Evolutionary conservation across 495 filamentous ascomycete species (phyloP).

Genomic region (Immersiella caudata): DNA sequence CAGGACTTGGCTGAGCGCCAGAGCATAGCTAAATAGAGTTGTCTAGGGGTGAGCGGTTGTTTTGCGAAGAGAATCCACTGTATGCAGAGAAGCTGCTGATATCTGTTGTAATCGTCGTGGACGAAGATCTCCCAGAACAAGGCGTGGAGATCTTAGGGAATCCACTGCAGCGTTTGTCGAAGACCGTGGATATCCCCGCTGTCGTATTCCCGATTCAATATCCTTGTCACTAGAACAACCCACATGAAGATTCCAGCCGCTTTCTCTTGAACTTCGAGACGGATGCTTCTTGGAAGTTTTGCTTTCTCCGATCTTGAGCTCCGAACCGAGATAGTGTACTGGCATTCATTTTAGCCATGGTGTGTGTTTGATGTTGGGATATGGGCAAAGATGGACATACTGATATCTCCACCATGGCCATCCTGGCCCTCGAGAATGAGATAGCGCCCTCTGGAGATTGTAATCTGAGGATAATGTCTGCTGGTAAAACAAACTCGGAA

Average conservation of each 20-base stretch:
- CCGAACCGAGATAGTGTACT: conserved; percentile 23
- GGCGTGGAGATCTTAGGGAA: conserved; percentile 34
- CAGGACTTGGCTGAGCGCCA: conserved; percentile 19
- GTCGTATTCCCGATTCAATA: conserved; percentile 40
- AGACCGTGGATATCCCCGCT: conserved; percentile 19
- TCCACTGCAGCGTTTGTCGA: conserved; percentile 28
- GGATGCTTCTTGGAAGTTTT: conserved; percentile 35
- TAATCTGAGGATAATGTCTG: conserved; percentile 53
- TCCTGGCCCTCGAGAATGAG: conserved; percentile 28
- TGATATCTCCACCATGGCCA: conserved; percentile 19
- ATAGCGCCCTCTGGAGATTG: conserved; percentile 33
- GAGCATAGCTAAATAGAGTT: conserved; percentile 42
- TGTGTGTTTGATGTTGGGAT: too few relatives aligned
- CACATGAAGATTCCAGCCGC: conserved; percentile 52
- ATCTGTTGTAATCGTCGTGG: conserved; percentile 31
- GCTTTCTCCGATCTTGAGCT: conserved; percentile 23
- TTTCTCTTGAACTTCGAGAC: conserved; percentile 38
- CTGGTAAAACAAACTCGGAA: conserved; percentile 51
- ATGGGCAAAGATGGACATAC: not conserved
- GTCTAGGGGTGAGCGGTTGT: conserved; percentile 34
- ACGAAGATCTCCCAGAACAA: conserved; percentile 40
- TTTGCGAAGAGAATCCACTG: conserved; percentile 44
- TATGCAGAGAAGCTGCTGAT: conserved; percentile 37
- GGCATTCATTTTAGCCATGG: conserved; percentile 71
- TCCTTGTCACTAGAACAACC: conserved; percentile 47